Conservation (phyloP, 805 yeast species). For the Suhomyces vadensis region DNA sequence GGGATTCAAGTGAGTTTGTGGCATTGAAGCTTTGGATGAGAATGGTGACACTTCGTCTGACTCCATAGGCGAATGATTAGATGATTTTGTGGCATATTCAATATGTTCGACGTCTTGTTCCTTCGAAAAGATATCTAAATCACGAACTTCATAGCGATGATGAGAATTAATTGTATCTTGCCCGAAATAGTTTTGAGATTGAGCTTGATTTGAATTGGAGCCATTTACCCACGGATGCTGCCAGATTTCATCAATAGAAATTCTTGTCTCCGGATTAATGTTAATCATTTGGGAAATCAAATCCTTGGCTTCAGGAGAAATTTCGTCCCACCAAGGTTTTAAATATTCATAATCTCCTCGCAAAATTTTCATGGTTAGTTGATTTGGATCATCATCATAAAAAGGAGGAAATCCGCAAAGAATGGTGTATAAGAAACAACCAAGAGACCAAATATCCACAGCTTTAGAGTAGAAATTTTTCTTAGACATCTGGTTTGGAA, state of each 20-base stretch:
- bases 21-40: background rate
- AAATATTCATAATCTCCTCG: conserved; percentile 73
- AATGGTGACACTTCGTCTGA: background rate
- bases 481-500: conserved; percentile 20
- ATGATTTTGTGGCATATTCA: conserved; percentile 1
- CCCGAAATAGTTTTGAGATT: conserved; percentile 5
- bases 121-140: conserved; percentile 1
- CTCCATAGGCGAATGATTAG: background rate
- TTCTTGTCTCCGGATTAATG: conserved; percentile 67
- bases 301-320: conserved; percentile 66
- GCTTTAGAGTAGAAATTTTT: conserved; percentile 62
- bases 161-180: conserved; percentile 2
- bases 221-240: conserved; percentile 65
- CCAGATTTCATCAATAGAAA: conserved; percentile 65
- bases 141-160: conserved; percentile 7
- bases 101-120: conserved; percentile 10
- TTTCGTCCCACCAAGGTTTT: conserved; percentile 89
- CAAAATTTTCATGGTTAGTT: conserved; percentile 65
- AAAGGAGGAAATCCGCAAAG: conserved; percentile 77
- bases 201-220: background rate
- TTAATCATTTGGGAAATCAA: conserved; percentile 66
- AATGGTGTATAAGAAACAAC: conserved; percentile 67
- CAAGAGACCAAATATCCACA: conserved; percentile 74
- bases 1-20: background rate
- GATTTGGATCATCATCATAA: conserved; percentile 66